Base-by-base conservation (phyloP, 2,329 filamentous ascomycete species). In the Sphaceloma murrayae region DNA sequence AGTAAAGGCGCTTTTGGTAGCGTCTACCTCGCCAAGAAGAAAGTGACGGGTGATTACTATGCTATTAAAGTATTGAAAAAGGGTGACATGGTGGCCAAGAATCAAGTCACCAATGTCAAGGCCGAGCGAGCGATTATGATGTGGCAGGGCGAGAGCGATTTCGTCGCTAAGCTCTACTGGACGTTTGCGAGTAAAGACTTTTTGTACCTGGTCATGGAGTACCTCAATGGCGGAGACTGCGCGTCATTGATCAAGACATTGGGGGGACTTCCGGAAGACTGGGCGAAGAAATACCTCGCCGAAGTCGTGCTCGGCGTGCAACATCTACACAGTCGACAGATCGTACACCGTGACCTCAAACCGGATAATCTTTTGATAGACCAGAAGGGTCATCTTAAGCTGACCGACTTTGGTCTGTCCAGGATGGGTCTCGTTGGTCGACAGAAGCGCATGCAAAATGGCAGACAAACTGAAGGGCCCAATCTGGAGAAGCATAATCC, bases 61-160 rank as follows among this genome's bases (percentile, higher is more conserved):
- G 91, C 91, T 7, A 96, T 98, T 67, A 98, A 98, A 60, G 91
- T 96, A 1, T 65, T 98, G 48, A 96, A 96, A 61, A 98, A 98
- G 65, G 88, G 91, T n/a, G 91, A 98, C 69, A 98, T 98, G 91
- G 86, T 98, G 50, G 91, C 91, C 49, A 98, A 98, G 66, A 98
- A 98, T 61, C 91, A 98, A 61, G 88, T 98, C 54, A 94, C 91
- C 53, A 98, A 98, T 58, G 91, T 98, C 57, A 96, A 98, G 65
- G 91, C 93, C 6, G 91, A 98, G 65, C 78, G 91, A 53, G 93
- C 93, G 16, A 98, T 98, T 59, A 96, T 98, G 91, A 98, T 98
- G 91, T 96, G 91, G 85, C 91, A 98, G 66, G 91, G 91, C 16
- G 87, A 96, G 63, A 98, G 93, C 61, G 91, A 98, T 48, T 98